Evolutionary conservation across 2,329 filamentous ascomycete genomes (phyloP).

Genomic region (Neocatenulostroma microsporum): DNA sequence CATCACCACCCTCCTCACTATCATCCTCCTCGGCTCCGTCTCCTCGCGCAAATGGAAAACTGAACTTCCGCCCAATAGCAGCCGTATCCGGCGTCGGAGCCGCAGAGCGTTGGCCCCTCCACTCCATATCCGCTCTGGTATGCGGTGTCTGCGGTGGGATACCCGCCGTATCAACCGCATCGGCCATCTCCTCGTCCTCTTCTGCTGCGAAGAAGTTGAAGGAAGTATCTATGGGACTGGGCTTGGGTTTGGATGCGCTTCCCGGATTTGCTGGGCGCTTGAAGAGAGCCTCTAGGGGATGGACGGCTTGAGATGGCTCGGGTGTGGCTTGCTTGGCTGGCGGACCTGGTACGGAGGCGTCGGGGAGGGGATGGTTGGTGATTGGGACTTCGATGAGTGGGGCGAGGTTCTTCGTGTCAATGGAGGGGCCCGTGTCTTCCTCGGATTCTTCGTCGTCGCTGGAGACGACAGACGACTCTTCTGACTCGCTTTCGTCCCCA

Average conservation of each 20-base stretch:
- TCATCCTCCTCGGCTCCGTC: constrained; percentile 34
- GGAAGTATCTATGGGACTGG: constrained; percentile 43
- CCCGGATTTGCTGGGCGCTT: constrained; percentile 54
- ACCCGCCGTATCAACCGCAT: constrained; percentile 15
- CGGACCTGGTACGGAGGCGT: too few relatives aligned
- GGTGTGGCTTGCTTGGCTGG: too few relatives aligned
- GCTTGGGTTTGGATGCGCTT: constrained; percentile 32
- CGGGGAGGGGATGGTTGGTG: too few relatives aligned
- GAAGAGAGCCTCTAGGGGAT: constrained; percentile 88
- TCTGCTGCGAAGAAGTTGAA: constrained; percentile 70
- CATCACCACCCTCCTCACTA: constrained; percentile 18
- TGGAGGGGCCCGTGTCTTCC: too few relatives aligned
- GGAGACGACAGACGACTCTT: constrained; percentile 1
- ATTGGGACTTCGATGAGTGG: too few relatives aligned
- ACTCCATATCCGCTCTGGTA: constrained; percentile 68
- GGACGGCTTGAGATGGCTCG: constrained; percentile 47
- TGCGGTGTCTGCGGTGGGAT: constrained; percentile 68
- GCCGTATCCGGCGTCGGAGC: constrained; percentile 94
- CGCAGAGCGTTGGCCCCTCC: constrained; percentile 69
- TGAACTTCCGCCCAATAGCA: constrained; percentile 58
- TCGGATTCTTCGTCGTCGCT: constrained; percentile 5
- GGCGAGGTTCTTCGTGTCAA: too few relatives aligned
- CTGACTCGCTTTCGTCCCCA: background rate
- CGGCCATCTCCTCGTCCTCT: constrained; percentile 31
- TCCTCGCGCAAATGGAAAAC: constrained; percentile 42